Evolutionary conservation across 1,284 basidiomycete genomes (phyloP).

Genomic region (Pholiota adiposa): DNA sequence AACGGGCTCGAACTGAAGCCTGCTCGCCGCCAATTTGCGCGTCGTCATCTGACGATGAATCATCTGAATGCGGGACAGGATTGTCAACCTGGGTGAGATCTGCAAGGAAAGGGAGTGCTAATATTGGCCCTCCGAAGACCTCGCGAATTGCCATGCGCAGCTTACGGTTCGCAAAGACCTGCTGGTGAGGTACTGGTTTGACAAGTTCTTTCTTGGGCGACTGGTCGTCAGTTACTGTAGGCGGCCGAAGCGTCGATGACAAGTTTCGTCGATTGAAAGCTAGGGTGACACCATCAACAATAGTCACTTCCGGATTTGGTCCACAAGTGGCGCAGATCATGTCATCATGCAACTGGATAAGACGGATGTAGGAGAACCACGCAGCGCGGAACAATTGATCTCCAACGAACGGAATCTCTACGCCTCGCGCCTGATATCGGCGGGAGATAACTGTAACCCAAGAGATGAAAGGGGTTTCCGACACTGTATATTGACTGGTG

Average conservation of each 20-base stretch:
- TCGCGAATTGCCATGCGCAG: background rate
- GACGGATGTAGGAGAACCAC: conserved; percentile 29
- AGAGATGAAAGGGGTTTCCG: conserved; percentile 33
- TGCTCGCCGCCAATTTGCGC: conserved; percentile 25
- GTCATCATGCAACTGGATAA: conserved; percentile 24
- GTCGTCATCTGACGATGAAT: no score
- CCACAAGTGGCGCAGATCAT: conserved; percentile 29
- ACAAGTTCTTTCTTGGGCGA: background rate
- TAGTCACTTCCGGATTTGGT: conserved; percentile 19
- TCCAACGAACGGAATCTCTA: conserved; percentile 15
- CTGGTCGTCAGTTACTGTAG: background rate
- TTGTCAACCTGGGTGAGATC: no score
- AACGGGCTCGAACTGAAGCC: background rate
- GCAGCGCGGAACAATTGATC: conserved; percentile 22
- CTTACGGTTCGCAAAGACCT: background rate
- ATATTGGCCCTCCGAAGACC: background rate
- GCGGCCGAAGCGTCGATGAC: conserved; percentile 18
- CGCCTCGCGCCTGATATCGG: conserved; percentile 12
- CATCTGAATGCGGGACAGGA: no score
- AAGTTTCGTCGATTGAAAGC: conserved; percentile 26
- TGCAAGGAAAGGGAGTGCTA: no score
- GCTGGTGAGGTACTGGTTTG: background rate
- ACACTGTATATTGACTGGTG: conserved; percentile 29
- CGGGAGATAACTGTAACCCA: conserved; percentile 26
- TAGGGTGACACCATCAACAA: conserved; percentile 31